Conservation (phyloP, 1,284 basidiomycete genomes). For the Bondarzewia mesenterica region DNA sequence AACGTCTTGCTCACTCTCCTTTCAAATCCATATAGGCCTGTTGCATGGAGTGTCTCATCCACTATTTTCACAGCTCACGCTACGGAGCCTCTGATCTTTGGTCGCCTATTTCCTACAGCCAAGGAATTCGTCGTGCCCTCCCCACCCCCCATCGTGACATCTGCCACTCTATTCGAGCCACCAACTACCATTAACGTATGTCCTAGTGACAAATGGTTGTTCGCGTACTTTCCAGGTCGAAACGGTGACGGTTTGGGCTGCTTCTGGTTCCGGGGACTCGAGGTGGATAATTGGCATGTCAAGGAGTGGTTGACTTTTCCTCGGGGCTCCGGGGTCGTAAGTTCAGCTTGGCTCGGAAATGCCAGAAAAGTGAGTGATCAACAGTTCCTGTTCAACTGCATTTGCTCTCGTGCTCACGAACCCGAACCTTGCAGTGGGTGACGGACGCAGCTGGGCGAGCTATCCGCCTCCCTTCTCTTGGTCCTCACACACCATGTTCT, state of each 20-base stretch:
- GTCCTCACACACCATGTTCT: slow-evolving; percentile 42
- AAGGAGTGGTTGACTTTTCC: slow-evolving; percentile 49
- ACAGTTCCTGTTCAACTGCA: background rate
- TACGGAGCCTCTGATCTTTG: slow-evolving; percentile 48
- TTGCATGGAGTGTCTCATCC: slow-evolving; percentile 63
- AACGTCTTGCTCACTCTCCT: no score
- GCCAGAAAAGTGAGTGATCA: slow-evolving; percentile 46
- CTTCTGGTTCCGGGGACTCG: slow-evolving; percentile 50
- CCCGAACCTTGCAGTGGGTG: slow-evolving; percentile 34
- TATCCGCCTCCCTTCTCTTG: slow-evolving; percentile 41
- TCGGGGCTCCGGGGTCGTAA: slow-evolving; percentile 47
- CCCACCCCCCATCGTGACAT: slow-evolving; percentile 36
- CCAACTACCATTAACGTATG: slow-evolving; percentile 55
- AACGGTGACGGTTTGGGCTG: slow-evolving; percentile 50
- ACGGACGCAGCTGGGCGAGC: slow-evolving; percentile 31
- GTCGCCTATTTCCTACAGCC: slow-evolving; percentile 59
- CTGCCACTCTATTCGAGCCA: slow-evolving; percentile 45
- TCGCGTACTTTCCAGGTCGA: slow-evolving; percentile 64
- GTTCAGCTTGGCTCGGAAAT: slow-evolving; percentile 51
- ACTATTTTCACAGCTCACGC: slow-evolving; percentile 61
- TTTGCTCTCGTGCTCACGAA: background rate
- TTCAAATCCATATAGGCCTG: slow-evolving; percentile 35
- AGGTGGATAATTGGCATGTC: slow-evolving; percentile 54
- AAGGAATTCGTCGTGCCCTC: slow-evolving; percentile 52
- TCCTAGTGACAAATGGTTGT: slow-evolving; percentile 41